Conservation (phyloP, 257 asterid genomes). For the Solanum bulbocastanum region DNA sequence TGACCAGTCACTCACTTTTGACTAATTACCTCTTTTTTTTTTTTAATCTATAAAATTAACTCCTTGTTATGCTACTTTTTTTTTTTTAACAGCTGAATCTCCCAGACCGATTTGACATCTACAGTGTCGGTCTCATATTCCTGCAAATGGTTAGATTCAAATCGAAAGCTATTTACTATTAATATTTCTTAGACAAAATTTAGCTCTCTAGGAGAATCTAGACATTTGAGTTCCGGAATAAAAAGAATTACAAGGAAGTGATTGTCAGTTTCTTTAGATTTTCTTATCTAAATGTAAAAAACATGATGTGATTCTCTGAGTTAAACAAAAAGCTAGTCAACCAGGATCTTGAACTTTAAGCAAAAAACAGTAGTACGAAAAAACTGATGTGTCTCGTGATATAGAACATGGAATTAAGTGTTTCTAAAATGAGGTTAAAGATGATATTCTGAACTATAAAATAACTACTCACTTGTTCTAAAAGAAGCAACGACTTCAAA, state of each 20-base stretch:
- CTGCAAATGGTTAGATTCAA: slow-evolving; percentile 69
- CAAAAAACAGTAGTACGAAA: not conserved
- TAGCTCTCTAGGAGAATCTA: not conserved
- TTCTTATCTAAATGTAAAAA: not conserved
- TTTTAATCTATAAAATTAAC: not conserved
- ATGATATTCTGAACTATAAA: not conserved
- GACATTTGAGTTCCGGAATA: not conserved
- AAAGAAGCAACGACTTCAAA: not conserved
- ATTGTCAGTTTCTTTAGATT: not conserved
- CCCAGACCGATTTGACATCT: slow-evolving; percentile 91
- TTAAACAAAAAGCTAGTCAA: not conserved
- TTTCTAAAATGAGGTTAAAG: not conserved
- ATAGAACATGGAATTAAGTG: not conserved
- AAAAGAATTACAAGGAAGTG: not conserved
- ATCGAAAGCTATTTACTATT: not conserved
- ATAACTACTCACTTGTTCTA: not conserved
- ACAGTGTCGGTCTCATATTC: slow-evolving; percentile 77
- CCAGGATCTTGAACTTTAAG: not conserved
- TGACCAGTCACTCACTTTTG: not conserved
- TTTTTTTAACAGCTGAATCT: slow-evolving; percentile 60
- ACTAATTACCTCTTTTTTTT: not conserved
- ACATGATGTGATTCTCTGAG: not conserved
- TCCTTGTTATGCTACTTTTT: not conserved
- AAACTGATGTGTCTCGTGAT: not conserved
- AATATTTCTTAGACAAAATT: not conserved